phyloP scores from a whole-genome alignment of 192 early-diverging fungal genomes.

The Coemansia sp. region DNA sequence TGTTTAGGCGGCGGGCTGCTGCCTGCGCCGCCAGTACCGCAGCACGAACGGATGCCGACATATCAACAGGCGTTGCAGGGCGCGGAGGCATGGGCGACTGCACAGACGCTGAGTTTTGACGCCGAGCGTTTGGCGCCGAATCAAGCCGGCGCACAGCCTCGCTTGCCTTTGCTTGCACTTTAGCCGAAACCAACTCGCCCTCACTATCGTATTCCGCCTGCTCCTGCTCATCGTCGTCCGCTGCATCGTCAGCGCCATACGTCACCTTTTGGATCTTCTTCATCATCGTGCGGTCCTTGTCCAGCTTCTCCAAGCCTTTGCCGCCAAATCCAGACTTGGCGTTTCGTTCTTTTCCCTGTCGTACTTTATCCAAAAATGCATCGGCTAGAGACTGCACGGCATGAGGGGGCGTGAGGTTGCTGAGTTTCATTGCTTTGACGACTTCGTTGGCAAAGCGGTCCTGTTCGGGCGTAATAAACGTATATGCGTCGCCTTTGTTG shows the following conservation, averaged over 20 bases:
- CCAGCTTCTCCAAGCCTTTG: constrained; percentile 92
- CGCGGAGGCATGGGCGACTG: constrained; percentile 23
- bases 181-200: constrained; percentile 4
- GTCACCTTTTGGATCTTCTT: constrained; percentile 90
- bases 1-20: constrained; percentile 42
- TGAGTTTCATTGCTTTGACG: constrained; percentile 82
- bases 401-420: constrained; percentile 68
- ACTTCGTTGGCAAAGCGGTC: constrained; percentile 91
- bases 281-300: constrained; percentile 84
- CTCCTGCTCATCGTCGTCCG: constrained; percentile 33
- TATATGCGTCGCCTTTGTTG: constrained; percentile 95
- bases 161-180: constrained; percentile 47
- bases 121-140: constrained; percentile 55
- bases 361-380: constrained; percentile 43
- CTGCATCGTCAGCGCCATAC: constrained; percentile 70
- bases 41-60: constrained; percentile 37
- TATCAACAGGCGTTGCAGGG: constrained; percentile 14
- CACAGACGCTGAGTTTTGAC: neutral
- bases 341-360: constrained; percentile 27
- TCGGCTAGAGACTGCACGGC: constrained; percentile 81
- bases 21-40: constrained; percentile 47
- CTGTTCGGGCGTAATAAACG: constrained; percentile 94
- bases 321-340: constrained; percentile 82
- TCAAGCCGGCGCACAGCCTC: constrained; percentile 60
- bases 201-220: constrained; percentile 43